Evolutionary conservation across 495 filamentous ascomycete genomes (phyloP), one percentile per base, ranked within the genome.

Genomic region (Hyaloscypha variabilis): DNA sequence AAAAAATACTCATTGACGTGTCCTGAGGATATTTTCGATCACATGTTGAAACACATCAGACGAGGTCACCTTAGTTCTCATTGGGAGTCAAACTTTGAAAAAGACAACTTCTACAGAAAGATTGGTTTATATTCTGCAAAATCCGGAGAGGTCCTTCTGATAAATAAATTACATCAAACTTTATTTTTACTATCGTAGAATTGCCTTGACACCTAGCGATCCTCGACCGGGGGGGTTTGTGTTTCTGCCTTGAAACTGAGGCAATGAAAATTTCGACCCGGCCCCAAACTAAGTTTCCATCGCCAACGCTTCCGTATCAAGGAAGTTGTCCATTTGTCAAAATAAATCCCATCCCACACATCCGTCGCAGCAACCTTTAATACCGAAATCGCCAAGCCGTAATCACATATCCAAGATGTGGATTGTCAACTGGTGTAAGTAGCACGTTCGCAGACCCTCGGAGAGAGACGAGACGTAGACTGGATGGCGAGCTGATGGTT

Each of bases 391-490:
- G 10, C 6, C 21, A 57, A 14, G 8, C 30, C 14, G 3, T 17
- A 58, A 30, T 30, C 54, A 58, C n/a, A 42, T 36, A 39, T 39
- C 26, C 83, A 86, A 75, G 65, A 97, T 98, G 94, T 97, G 92
- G 93, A 90, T 98, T 75, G 76, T 96, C 69, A 92, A 92, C 86
- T 98, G 94, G 94, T 96, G 91, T 95, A 91, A 77, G 91, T 83
- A 68, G 25, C 59, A 42, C 57, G 39, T 55, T 50, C 69, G n/a
- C 14, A 60, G 62, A 60, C 19, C 30, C n/a, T 11, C 14, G 17
- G 23, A 50, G 52, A 25, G 29, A 34, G 57, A 64, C 55, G 63
- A 36, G 31, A 54, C 17, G 34, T 50, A 21, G 60, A 67, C 57
- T 14, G n/a, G 60, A 63, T 64, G 24, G 59, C 24, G 51, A 51